phyloP scores from a whole-genome alignment of 371 early-diverging fungal genomes.

The Catenaria anguillulae region DNA sequence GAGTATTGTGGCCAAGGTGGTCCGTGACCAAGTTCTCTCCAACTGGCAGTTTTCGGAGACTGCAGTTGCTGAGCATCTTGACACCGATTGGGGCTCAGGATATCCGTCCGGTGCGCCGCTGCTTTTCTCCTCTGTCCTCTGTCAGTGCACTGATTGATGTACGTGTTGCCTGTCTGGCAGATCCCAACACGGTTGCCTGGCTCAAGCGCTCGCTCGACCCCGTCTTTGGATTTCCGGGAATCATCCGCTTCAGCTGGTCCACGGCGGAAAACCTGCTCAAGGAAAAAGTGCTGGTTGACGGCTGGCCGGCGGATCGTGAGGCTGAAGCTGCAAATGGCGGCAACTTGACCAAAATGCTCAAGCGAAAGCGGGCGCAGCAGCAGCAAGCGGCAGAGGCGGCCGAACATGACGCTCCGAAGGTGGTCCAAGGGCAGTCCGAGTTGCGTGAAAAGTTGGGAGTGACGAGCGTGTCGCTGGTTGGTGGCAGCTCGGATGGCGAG shows the following conservation, averaged over 20 bases:
- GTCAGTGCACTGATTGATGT: too few relatives aligned
- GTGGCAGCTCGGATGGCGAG: too few relatives aligned
- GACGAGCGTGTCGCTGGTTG: too few relatives aligned
- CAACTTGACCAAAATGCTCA: too few relatives aligned
- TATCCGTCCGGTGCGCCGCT: constrained; percentile 71
- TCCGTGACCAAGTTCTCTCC: constrained; percentile 69
- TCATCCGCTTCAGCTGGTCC: constrained; percentile 93
- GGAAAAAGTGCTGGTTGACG: constrained; percentile 19
- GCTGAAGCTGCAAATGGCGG: constrained; percentile 27
- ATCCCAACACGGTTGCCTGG: constrained; percentile 90
- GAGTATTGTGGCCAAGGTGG: constrained; percentile 94
- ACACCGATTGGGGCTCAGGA: constrained; percentile 78
- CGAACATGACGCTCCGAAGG: too few relatives aligned
- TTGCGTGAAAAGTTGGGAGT: too few relatives aligned
- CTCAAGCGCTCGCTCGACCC: constrained; percentile 58
- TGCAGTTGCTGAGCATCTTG: constrained; percentile 16
- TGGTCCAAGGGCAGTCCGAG: too few relatives aligned
- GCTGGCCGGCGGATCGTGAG: neutral
- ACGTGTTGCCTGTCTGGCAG: too few relatives aligned
- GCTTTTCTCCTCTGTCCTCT: too few relatives aligned
- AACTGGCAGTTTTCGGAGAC: constrained; percentile 71
- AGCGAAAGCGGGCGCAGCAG: too few relatives aligned
- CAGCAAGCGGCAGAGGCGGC: too few relatives aligned
- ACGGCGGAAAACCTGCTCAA: constrained; percentile 64
- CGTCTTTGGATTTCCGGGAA: constrained; percentile 83